phyloP scores from a whole-genome alignment of 352 stramenopile species.

The Pythium rhizo-oryzae region DNA sequence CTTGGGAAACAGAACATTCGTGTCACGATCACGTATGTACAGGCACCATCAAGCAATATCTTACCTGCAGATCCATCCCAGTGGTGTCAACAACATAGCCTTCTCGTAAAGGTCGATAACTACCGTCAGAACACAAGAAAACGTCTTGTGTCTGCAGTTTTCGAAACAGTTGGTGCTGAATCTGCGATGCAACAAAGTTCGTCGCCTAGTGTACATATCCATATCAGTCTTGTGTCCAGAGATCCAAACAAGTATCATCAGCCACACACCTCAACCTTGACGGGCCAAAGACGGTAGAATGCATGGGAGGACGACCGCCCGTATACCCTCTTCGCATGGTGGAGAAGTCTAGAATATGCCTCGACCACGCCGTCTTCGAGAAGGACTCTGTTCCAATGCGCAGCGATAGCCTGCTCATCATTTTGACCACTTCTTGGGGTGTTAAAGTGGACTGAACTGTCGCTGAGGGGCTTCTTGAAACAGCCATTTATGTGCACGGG shows the following conservation, averaged over 20 bases:
- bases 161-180: constrained; percentile 48
- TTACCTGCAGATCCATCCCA: constrained; percentile 76
- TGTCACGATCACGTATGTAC: too few species aligned
- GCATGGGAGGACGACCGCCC: constrained; percentile 42
- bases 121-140: constrained; percentile 71
- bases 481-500: constrained; percentile 77
- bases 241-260: neutral
- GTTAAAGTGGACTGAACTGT: constrained; percentile 31
- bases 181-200: constrained; percentile 9
- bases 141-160: constrained; percentile 49
- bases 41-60: neutral
- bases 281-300: constrained; percentile 73
- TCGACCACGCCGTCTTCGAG: constrained; percentile 66
- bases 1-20: constrained; percentile 33
- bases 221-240: too few species aligned
- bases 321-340: constrained; percentile 50
- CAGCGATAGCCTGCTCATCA: constrained; percentile 49
- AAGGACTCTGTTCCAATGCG: constrained; percentile 71
- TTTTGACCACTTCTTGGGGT: constrained; percentile 29
- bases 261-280: constrained; percentile 40
- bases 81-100: constrained; percentile 64
- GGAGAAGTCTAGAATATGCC: constrained; percentile 67
- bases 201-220: neutral
- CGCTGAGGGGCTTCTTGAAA: constrained; percentile 67
- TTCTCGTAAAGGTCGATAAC: constrained; percentile 49